phyloP scores from a whole-genome alignment of 805 yeast genomes.

The Myxozyma mucilagina region DNA sequence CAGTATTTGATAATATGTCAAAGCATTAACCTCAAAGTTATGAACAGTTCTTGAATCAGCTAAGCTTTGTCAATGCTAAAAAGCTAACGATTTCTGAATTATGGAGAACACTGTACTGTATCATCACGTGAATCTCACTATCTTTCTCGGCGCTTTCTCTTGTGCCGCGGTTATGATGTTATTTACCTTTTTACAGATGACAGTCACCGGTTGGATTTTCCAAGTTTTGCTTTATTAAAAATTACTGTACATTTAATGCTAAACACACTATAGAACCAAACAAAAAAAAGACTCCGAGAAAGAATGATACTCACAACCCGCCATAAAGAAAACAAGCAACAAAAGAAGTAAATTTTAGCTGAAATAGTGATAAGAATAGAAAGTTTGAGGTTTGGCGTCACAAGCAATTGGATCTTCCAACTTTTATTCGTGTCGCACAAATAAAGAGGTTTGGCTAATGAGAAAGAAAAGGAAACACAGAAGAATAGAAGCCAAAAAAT shows the following conservation, averaged over 20 bases:
- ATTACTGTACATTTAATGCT: slow-evolving; percentile 3
- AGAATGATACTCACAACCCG: not conserved
- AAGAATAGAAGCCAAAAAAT: not conserved
- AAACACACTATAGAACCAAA: not conserved
- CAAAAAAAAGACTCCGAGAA: not conserved
- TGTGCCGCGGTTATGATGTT: no score
- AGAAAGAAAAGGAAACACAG: not conserved
- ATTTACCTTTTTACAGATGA: no score
- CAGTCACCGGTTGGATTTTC: no score
- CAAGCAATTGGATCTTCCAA: no score
- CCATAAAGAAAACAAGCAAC: not conserved
- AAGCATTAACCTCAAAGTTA: not conserved
- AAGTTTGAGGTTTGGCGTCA: not conserved
- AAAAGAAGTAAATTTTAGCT: no score
- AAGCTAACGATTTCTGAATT: no score
- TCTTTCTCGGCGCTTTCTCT: no score
- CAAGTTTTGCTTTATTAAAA: not conserved
- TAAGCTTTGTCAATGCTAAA: no score
- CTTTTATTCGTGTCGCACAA: not conserved
- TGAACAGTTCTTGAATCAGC: no score
- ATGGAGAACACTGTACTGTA: no score
- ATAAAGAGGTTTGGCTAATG: not conserved
- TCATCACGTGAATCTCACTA: no score
- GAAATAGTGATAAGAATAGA: not conserved
- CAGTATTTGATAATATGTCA: not conserved